Evolutionary conservation across 1,284 basidiomycete species (phyloP).

Genomic region (Marasmius sp.): DNA sequence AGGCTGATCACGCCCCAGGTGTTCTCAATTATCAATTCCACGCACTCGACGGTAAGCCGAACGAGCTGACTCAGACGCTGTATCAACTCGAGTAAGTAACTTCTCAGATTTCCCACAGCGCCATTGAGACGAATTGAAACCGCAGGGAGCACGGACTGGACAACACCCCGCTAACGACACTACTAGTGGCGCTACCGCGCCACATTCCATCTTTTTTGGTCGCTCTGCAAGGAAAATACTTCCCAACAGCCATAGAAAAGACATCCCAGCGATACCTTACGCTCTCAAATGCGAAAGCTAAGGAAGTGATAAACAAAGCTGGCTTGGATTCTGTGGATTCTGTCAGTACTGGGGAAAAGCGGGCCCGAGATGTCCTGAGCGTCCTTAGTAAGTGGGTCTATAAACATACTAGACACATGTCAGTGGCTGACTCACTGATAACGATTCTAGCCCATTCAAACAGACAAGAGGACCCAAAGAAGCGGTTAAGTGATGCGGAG

Average conservation of each 20-base stretch:
- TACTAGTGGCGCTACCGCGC: background rate
- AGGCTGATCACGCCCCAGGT: background rate
- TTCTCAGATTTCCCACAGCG: too few species aligned
- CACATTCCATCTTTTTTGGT: background rate
- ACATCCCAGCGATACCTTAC: background rate
- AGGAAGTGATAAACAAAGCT: background rate
- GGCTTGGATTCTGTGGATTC: background rate
- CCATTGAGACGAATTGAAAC: background rate
- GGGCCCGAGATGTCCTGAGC: constrained; percentile 23
- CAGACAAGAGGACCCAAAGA: constrained; percentile 15
- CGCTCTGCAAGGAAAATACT: background rate
- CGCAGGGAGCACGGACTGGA: background rate
- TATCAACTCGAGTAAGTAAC: background rate
- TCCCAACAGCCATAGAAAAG: background rate
- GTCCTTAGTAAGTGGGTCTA: constrained; percentile 18
- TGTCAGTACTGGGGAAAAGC: background rate
- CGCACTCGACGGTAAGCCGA: background rate
- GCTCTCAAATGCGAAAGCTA: background rate
- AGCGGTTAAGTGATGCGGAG: constrained; percentile 21
- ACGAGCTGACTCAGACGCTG: background rate
- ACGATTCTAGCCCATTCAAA: constrained; percentile 19
- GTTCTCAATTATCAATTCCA: constrained; percentile 1
- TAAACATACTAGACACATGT: background rate
- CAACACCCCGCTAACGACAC: background rate
- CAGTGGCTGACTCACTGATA: background rate